Percentiles rank a stretch among this genome's conserved stretches.
Conservation (phyloP, 2,329 filamentous ascomycete species). For the Zasmidium cellare region DNA sequence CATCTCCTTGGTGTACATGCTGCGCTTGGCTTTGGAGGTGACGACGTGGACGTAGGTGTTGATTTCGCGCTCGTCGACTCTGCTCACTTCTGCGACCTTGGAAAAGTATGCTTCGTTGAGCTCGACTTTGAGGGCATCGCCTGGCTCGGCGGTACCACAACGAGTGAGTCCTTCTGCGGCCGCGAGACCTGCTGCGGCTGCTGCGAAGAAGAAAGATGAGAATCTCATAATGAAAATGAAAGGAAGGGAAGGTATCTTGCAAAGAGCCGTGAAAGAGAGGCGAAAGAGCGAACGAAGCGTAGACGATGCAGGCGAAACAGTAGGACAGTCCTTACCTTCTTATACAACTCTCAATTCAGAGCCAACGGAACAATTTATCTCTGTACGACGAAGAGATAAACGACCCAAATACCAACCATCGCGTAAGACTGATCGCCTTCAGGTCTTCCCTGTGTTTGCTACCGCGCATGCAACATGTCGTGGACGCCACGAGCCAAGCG, state of each 20-base stretch:
- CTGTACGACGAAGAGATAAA: not conserved
- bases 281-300: not conserved
- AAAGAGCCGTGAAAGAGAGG: not conserved
- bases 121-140: conserved; percentile 14
- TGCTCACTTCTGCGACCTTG: conserved; percentile 10
- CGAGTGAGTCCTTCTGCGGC: conserved; percentile 20
- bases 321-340: not conserved
- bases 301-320: not conserved
- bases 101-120: conserved; percentile 21
- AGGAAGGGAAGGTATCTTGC: conserved; percentile 3
- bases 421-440: not conserved
- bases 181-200: conserved; percentile 12
- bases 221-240: conserved; percentile 14
- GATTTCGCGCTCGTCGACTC: conserved; percentile 8
- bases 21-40: conserved; percentile 33
- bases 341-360: not conserved
- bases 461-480: not conserved
- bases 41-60: conserved; percentile 44
- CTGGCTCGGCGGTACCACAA: conserved; percentile 19
- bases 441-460: not conserved
- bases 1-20: conserved; percentile 39
- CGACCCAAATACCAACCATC: not conserved
- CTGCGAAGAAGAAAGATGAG: conserved; percentile 10
- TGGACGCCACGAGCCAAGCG: not conserved
- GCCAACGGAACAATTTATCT: not conserved